Percentiles rank a stretch among this genome's conserved stretches.
Evolutionary conservation across 2,329 filamentous ascomycete species (phyloP).

Genomic region (Neonectria sp.): DNA sequence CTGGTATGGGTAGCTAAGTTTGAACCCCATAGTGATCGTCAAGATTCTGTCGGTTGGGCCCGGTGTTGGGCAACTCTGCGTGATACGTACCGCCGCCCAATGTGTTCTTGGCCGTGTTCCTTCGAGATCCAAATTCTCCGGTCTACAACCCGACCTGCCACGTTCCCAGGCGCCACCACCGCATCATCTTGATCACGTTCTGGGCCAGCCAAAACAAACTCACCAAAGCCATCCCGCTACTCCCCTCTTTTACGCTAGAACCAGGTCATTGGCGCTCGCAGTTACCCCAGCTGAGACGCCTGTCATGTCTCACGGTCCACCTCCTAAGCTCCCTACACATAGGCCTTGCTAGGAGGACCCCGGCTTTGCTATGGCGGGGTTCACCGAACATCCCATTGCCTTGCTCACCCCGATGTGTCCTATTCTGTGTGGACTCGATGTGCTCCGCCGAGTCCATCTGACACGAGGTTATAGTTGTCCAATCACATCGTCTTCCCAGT

Average conservation of each 20-base stretch:
- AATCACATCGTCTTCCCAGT: conserved; percentile 4
- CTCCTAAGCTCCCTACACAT: conserved; percentile 16
- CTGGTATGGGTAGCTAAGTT: conserved; percentile 9
- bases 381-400: conserved; percentile 20
- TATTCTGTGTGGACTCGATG: conserved; percentile 16
- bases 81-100: conserved; percentile 29
- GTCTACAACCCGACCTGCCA: background rate
- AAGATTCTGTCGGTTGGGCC: conserved; percentile 37
- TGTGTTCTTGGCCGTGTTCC: background rate
- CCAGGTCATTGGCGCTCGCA: conserved; percentile 4
- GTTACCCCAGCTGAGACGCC: conserved; percentile 22
- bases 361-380: conserved; percentile 5
- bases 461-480: background rate
- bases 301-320: conserved; percentile 25
- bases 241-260: background rate
- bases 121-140: conserved; percentile 33
- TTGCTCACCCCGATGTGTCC: conserved; percentile 20
- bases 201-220: background rate
- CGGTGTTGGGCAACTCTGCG: conserved; percentile 40
- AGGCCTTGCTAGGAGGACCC: conserved; percentile 13
- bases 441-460: background rate
- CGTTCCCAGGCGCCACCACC: background rate
- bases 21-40: conserved; percentile 44
- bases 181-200: background rate
- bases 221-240: conserved; percentile 7